These are phyloP conservation scores for Candolleomyces aberdarensis DNA, from an alignment of 768 basidiomycete genomes.

Conservation along the genomic window DNA sequence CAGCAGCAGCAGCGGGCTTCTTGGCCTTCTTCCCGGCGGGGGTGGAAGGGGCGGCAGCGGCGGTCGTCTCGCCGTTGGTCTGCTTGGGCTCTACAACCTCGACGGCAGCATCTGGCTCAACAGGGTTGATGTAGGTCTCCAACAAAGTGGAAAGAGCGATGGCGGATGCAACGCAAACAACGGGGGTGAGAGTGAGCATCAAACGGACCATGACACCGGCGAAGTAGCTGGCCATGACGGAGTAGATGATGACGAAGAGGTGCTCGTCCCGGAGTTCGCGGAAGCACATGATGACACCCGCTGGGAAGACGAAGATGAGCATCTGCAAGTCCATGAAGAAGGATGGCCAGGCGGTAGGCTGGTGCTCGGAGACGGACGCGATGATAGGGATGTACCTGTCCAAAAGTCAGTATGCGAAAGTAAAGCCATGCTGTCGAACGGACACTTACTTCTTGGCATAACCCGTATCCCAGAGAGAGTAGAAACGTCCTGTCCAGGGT, in stretches of 20 bases:
- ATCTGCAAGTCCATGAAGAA: constrained; percentile 99
- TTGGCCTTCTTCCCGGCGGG: constrained; percentile 54
- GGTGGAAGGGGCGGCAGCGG: constrained; percentile 27
- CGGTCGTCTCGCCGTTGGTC: constrained; percentile 22
- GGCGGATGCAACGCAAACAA: constrained; percentile 92
- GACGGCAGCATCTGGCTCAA: constrained; percentile 49
- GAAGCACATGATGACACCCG: constrained; percentile 94
- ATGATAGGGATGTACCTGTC: constrained; percentile 92
- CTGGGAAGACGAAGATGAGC: constrained; percentile 97
- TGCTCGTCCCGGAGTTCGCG: constrained; percentile 93
- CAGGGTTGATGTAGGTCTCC: constrained; percentile 87
- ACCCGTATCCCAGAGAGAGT: constrained; percentile 98
- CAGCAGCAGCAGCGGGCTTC: constrained; percentile 40
- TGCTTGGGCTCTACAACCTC: constrained; percentile 24
- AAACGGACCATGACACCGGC: constrained; percentile 99
- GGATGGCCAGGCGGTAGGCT: constrained; percentile 98
- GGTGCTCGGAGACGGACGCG: constrained; percentile 98
- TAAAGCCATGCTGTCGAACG: constrained; percentile 2
- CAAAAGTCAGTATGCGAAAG: constrained; percentile 9
- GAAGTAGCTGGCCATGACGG: constrained; percentile 94
- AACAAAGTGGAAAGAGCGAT: constrained; percentile 86
- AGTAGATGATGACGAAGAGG: constrained; percentile 97
- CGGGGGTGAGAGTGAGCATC: constrained; percentile 95
- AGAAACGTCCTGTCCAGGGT: constrained; percentile 99
- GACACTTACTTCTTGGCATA: constrained; percentile 89